phyloP scores from a whole-genome alignment of 306 rosid genomes.

The Morella rubra region DNA sequence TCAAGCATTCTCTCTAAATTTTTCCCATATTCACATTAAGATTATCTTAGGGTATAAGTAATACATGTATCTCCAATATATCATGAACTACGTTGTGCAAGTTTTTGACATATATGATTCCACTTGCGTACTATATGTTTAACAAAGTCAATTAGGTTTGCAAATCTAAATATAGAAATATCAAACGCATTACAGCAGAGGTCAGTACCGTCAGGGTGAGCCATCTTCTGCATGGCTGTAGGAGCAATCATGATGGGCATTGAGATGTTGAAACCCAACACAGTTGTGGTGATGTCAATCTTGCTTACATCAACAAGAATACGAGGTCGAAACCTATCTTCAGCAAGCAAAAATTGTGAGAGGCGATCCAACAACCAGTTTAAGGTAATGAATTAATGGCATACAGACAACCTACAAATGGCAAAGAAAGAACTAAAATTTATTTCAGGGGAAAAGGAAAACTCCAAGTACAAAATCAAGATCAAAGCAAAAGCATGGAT shows the following conservation, averaged over 20 bases:
- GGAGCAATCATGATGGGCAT: constrained; percentile 99
- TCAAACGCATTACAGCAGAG: constrained; percentile 10
- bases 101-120: not conserved
- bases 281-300: constrained; percentile 78
- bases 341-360: constrained; percentile 14
- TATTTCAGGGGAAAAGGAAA: not conserved
- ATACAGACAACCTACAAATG: not conserved
- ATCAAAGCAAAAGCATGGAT: not conserved
- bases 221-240: constrained; percentile 98
- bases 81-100: not conserved
- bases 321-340: constrained; percentile 85
- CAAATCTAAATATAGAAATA: constrained; percentile 13
- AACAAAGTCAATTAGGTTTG: not conserved
- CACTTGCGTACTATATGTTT: not conserved
- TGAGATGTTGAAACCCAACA: constrained; percentile 85
- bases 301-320: constrained; percentile 83
- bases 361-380: constrained; percentile 6
- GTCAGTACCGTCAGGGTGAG: constrained; percentile 82
- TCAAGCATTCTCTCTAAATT: not conserved
- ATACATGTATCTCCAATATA: not conserved
- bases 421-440: not conserved
- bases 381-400: not conserved
- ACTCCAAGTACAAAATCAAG: not conserved
- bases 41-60: not conserved
- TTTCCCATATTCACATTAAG: not conserved